phyloP scores from a whole-genome alignment of 306 rosid genomes.

The Coriaria nepalensis region DNA sequence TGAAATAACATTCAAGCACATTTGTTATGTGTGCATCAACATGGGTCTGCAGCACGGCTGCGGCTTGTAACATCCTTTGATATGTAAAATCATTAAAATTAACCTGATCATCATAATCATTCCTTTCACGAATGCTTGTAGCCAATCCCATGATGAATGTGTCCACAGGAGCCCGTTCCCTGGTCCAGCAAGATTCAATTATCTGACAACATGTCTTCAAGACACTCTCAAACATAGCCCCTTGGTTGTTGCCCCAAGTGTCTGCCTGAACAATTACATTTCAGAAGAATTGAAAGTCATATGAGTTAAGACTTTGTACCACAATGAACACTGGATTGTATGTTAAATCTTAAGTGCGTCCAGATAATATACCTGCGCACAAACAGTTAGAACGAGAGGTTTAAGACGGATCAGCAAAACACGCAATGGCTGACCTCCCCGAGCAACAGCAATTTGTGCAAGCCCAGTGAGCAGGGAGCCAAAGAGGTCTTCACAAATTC shows the following conservation, averaged over 20 bases:
- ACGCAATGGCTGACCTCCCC: conserved; percentile 91
- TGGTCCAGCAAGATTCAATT: conserved; percentile 90
- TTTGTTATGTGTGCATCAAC: too few relatives aligned
- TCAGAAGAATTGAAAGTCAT: conserved; percentile 5
- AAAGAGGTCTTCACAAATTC: conserved; percentile 81
- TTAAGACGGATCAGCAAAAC: conserved; percentile 90
- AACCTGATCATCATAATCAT: conserved; percentile 89
- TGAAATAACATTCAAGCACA: too few relatives aligned
- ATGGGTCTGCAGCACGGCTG: too few relatives aligned
- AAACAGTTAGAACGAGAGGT: conserved; percentile 79
- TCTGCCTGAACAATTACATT: conserved; percentile 49
- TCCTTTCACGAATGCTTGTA: conserved; percentile 84
- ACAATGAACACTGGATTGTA: conserved; percentile 9
- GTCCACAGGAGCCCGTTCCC: conserved; percentile 93
- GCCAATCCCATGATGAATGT: conserved; percentile 96
- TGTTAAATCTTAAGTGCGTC: conserved; percentile 11
- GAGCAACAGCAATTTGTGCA: conserved; percentile 60
- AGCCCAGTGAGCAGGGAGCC: conserved; percentile 66
- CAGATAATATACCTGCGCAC: conserved; percentile 55
- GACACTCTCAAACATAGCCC: conserved; percentile 86
- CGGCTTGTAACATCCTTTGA: background rate
- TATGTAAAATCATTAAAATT: conserved; percentile 6
- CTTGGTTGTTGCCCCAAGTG: conserved; percentile 78
- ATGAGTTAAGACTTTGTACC: conserved; percentile 2
- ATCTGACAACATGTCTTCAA: conserved; percentile 66